phyloP scores from a whole-genome alignment of 768 basidiomycete genomes.

The Mycena floridula region DNA sequence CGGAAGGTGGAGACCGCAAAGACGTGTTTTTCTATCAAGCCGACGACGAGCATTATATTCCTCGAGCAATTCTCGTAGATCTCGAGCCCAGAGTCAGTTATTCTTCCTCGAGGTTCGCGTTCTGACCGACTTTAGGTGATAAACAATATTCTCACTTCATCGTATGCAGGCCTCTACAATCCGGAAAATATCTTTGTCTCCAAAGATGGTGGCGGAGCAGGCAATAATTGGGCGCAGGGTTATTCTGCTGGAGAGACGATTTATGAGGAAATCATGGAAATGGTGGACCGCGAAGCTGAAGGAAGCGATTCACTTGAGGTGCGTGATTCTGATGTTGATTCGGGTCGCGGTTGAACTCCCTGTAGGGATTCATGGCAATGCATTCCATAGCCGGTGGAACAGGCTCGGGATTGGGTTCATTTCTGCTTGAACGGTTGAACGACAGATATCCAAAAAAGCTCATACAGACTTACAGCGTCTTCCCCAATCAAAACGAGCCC shows the following conservation, averaged over 20 bases:
- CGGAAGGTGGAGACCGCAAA: conserved; percentile 92
- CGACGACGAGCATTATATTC: conserved; percentile 99
- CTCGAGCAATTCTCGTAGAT: conserved; percentile 92
- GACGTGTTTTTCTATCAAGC: conserved; percentile 99
- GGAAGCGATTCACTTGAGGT: conserved; percentile 97
- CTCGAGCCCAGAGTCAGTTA: conserved; percentile 85
- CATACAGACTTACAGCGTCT: conserved; percentile 98
- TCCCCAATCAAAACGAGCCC: conserved; percentile 88
- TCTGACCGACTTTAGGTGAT: conserved; percentile 64
- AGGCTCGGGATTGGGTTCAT: conserved; percentile 97
- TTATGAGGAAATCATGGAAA: conserved; percentile 97
- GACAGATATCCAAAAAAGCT: conserved; percentile 99
- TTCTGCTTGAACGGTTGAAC: conserved; percentile 90
- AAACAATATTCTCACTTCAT: conserved; percentile 85
- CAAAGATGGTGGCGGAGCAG: conserved; percentile 97
- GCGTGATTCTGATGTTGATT: conserved; percentile 8
- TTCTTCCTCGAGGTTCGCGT: conserved; percentile 4
- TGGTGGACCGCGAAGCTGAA: conserved; percentile 97
- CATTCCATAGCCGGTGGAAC: conserved; percentile 99
- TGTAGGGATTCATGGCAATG: conserved; percentile 95
- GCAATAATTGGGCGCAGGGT: conserved; percentile 98
- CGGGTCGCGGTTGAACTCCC: background rate
- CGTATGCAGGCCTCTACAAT: conserved; percentile 90
- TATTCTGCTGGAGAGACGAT: conserved; percentile 85
- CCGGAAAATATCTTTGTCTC: conserved; percentile 97